A percentile compares a stretch with the other conserved stretches of the same genome.
Conservation (phyloP, 352 stramenopile species). For the Phytophthora ohioensis region DNA sequence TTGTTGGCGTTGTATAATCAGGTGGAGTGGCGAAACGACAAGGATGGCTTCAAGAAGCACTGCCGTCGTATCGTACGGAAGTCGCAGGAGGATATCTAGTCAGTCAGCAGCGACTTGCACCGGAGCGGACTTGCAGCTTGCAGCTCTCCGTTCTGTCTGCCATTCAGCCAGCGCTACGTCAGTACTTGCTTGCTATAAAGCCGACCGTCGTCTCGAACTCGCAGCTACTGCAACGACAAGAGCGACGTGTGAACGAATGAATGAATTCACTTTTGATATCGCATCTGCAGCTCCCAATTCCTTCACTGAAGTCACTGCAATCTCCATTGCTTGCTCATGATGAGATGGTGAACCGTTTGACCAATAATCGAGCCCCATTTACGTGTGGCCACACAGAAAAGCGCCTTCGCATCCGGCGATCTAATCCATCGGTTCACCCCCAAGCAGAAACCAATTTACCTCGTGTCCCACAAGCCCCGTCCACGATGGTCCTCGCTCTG, state of each 20-base stretch:
- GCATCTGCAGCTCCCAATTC: not conserved
- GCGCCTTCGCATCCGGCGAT: slow-evolving; percentile 18
- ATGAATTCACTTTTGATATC: slow-evolving; percentile 39
- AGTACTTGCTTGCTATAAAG: slow-evolving; percentile 37
- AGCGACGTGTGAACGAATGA: slow-evolving; percentile 13
- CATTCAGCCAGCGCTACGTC: not conserved
- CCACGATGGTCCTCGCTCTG: slow-evolving; percentile 66
- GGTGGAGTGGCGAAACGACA: slow-evolving; percentile 93
- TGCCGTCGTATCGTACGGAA: slow-evolving; percentile 92
- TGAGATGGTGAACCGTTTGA: slow-evolving; percentile 11
- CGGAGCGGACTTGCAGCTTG: slow-evolving; percentile 4
- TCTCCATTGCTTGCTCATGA: slow-evolving; percentile 8
- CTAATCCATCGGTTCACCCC: slow-evolving; percentile 17
- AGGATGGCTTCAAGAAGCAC: slow-evolving; percentile 94
- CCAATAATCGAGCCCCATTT: not conserved
- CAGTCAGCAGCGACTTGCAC: slow-evolving; percentile 16
- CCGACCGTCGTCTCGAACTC: slow-evolving; percentile 12
- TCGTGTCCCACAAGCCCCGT: slow-evolving; percentile 33
- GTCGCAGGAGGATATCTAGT: slow-evolving; percentile 94
- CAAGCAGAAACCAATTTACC: slow-evolving; percentile 41
- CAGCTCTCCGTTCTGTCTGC: not conserved
- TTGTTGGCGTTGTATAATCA: slow-evolving; percentile 32
- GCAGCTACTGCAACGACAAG: slow-evolving; percentile 7
- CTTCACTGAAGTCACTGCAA: not conserved
- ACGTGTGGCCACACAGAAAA: slow-evolving; percentile 11